Evolutionary conservation across 75 land plant genomes (phyloP).

Genomic region (Pinus tabuliformis): DNA sequence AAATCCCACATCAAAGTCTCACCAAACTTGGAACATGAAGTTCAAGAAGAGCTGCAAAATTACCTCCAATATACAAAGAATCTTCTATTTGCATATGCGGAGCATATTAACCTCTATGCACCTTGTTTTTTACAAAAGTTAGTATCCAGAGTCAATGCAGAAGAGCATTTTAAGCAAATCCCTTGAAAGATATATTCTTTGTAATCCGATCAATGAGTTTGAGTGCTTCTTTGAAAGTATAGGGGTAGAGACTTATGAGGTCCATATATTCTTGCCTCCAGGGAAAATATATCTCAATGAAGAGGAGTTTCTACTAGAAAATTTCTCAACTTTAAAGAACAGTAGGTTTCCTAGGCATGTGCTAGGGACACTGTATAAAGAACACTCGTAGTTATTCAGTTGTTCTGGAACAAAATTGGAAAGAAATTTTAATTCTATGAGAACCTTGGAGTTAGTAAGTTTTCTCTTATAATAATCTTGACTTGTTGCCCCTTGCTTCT

Average conservation of each 20-base stretch:
- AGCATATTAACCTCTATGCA: constrained; percentile 37
- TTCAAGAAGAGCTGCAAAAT: constrained; percentile 33
- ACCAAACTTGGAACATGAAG: background rate
- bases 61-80: constrained; percentile 36
- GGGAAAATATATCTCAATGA: constrained; percentile 39
- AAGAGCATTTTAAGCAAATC: background rate
- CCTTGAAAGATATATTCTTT: constrained; percentile 23
- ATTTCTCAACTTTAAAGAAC: constrained; percentile 25
- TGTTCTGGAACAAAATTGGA: constrained; percentile 28
- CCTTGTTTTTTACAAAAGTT: constrained; percentile 33
- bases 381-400: constrained; percentile 28
- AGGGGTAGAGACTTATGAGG: constrained; percentile 42
- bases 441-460: constrained; percentile 24
- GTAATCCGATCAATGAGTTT: constrained; percentile 55
- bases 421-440: constrained; percentile 33
- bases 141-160: constrained; percentile 19
- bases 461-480: constrained; percentile 20
- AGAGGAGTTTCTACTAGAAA: constrained; percentile 35
- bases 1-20: background rate
- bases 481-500: constrained; percentile 33
- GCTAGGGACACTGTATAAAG: constrained; percentile 45
- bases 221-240: constrained; percentile 69
- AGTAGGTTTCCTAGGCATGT: constrained; percentile 40
- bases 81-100: constrained; percentile 26
- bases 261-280: constrained; percentile 27